Evolutionary conservation across 2,329 filamentous ascomycete species (phyloP).

Genomic region (Trichophyton schoenleinii): DNA sequence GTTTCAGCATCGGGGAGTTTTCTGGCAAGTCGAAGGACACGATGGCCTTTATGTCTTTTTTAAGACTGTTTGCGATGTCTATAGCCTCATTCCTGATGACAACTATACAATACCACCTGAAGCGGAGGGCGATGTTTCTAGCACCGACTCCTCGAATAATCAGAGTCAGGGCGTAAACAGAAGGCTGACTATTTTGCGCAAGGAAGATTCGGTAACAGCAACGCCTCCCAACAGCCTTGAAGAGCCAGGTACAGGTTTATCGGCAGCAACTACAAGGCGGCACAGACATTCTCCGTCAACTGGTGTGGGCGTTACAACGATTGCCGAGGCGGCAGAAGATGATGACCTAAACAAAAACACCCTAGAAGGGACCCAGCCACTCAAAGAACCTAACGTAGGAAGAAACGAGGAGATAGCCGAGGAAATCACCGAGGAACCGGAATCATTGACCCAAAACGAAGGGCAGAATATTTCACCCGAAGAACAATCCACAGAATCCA

Average conservation of each 20-base stretch:
- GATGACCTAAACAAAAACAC: slow-evolving; percentile 12
- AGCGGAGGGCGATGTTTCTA: slow-evolving; percentile 54
- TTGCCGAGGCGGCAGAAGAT: slow-evolving; percentile 50
- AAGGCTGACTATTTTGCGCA: slow-evolving; percentile 25
- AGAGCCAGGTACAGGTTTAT: background rate
- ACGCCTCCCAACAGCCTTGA: slow-evolving; percentile 15
- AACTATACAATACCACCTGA: slow-evolving; percentile 93
- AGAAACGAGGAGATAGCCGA: background rate
- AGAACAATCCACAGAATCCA: background rate
- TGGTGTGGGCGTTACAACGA: slow-evolving; percentile 60
- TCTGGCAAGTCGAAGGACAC: slow-evolving; percentile 83
- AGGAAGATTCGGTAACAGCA: slow-evolving; percentile 26
- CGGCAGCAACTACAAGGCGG: slow-evolving; percentile 57
- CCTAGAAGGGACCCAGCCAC: background rate
- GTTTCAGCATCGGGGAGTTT: slow-evolving; percentile 93
- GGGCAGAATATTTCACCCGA: background rate
- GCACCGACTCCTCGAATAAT: background rate
- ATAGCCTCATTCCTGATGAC: slow-evolving; percentile 77
- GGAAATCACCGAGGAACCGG: background rate
- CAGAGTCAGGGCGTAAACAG: slow-evolving; percentile 11
- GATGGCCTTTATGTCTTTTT: slow-evolving; percentile 94
- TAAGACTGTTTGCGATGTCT: slow-evolving; percentile 90
- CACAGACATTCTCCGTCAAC: slow-evolving; percentile 57
- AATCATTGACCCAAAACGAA: background rate
- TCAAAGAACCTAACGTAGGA: background rate